A percentile compares a stretch with the other conserved stretches of the same genome.
These are phyloP conservation scores for Lactarius sanguifluus DNA, from an alignment of 768 basidiomycete species.

Conservation along the genomic window DNA sequence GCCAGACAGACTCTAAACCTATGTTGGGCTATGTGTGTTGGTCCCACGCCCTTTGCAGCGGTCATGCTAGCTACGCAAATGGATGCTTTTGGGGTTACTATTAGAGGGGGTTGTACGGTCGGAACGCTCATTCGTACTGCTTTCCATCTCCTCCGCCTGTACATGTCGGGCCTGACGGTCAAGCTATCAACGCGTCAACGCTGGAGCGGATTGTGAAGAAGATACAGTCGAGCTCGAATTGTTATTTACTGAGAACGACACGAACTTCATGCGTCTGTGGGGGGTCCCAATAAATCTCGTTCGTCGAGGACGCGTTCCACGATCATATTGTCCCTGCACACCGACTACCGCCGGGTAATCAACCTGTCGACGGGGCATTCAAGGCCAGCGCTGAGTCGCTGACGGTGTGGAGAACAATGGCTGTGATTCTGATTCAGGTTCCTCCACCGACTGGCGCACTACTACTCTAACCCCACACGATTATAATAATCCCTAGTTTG, in stretches of 20 bases:
- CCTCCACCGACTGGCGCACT: constrained; percentile 44
- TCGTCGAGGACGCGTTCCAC: constrained; percentile 97
- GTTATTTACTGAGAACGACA: constrained; percentile 96
- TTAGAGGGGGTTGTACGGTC: constrained; percentile 41
- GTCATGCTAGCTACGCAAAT: no score
- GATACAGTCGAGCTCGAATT: constrained; percentile 80
- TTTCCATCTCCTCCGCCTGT: constrained; percentile 85
- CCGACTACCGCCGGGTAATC: constrained; percentile 49
- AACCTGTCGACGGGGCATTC: constrained; percentile 24
- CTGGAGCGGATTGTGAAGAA: constrained; percentile 56
- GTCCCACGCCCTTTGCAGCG: no score
- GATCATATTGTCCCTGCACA: constrained; percentile 93
- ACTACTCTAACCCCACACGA: constrained; percentile 52
- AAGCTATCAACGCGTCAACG: constrained; percentile 43
- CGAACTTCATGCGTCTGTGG: constrained; percentile 91
- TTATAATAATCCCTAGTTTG: constrained; percentile 48
- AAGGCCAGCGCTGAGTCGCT: constrained; percentile 20
- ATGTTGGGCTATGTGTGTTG: no score
- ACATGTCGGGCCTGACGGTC: constrained; percentile 73
- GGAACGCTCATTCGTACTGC: constrained; percentile 77
- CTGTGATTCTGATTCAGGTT: constrained; percentile 36
- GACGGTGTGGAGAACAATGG: constrained; percentile 22
- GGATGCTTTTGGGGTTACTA: no score
- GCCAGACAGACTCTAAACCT: no score
- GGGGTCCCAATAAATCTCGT: constrained; percentile 79